A percentile compares a stretch with the other conserved stretches of the same genome.
phyloP scores from a whole-genome alignment of 2,329 filamentous ascomycete genomes.

The Colletotrichum eremochloae region DNA sequence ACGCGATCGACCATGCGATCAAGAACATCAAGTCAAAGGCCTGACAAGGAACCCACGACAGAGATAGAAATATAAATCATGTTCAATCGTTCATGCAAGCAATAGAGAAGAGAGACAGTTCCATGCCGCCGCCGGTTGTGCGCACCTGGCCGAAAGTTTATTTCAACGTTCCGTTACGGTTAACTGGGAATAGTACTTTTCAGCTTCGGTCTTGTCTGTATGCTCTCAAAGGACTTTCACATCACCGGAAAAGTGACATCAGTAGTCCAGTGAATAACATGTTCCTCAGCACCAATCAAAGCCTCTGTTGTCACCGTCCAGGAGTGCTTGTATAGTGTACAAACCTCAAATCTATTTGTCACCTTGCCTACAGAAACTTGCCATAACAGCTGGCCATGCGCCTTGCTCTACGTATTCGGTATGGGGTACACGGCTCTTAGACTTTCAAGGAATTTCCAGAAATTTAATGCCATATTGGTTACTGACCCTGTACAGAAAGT shows the following conservation, averaged over 20 bases:
- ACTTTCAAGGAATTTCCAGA: too few species aligned
- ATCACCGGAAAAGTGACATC: background rate
- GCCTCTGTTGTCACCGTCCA: background rate
- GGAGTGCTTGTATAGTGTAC: background rate
- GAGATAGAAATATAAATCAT: background rate
- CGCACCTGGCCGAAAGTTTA: background rate
- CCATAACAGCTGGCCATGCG: accelerated
- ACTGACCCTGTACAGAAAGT: too few species aligned
- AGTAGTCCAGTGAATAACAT: background rate
- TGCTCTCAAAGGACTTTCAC: background rate
- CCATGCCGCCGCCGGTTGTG: background rate
- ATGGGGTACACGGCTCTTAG: background rate
- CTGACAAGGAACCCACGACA: background rate
- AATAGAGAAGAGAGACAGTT: background rate
- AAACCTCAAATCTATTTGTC: background rate
- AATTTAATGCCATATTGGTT: too few species aligned
- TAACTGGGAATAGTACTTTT: background rate
- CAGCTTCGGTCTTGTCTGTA: background rate
- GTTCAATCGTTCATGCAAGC: background rate
- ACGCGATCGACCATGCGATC: conserved; percentile 68
- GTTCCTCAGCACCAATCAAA: background rate
- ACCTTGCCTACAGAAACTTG: background rate
- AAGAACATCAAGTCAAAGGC: conserved; percentile 58
- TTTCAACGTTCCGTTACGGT: background rate
- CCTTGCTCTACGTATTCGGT: background rate